Base-by-base conservation (phyloP, 169 alveolate species). In the Babesia sp. region DNA sequence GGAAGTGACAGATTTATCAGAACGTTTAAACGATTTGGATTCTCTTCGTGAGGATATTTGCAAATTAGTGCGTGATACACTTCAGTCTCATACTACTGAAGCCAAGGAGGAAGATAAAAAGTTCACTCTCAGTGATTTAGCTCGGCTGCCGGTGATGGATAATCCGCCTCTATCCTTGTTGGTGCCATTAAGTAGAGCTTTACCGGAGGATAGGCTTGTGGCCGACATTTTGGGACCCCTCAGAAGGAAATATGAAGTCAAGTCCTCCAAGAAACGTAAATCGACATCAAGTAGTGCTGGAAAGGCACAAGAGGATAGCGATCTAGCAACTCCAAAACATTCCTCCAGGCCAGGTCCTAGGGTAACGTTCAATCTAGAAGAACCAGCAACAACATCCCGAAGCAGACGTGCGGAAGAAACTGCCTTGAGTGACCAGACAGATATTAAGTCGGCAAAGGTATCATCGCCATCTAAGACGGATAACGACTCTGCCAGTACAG, bases 61-160 rank as follows among this genome's bases (percentile, higher is more conserved):
- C 39, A 18, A 16, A 0, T 2, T 60, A 6, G 29, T 41, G 7
- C 18, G n/a, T 1, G 57, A 37, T 37, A n/a, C 42, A 26, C 0
- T 41, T 3, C 12, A 28, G 9, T 14, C 28, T n/a, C 9, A 34
- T 22, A 55, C 16, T 6, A 16, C 8, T 6, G 42, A 55, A 6
- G 8, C 11, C n/a, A 7, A 8, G 28, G 64, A 28, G 22, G 16
- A 42, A 14, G 20, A n/a, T n/a, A n/a, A 50, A 50, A 7, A 11
- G 9, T 28, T 55, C 45, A 9, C 22, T 26, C 29, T 64, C 29
- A 6, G 22, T 24, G 45, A 28, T 22, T 0, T 64, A 34, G 20
- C 3, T n/a, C 61, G 48, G n/a, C 74, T 64, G 12, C 74, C 74
- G 12, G 51, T 64, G 26, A 1, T 64, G 14, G 61, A 46, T 37